Base-by-base conservation (phyloP, 1,139 yeast genomes). In the Suhomyces anneliseae region DNA sequence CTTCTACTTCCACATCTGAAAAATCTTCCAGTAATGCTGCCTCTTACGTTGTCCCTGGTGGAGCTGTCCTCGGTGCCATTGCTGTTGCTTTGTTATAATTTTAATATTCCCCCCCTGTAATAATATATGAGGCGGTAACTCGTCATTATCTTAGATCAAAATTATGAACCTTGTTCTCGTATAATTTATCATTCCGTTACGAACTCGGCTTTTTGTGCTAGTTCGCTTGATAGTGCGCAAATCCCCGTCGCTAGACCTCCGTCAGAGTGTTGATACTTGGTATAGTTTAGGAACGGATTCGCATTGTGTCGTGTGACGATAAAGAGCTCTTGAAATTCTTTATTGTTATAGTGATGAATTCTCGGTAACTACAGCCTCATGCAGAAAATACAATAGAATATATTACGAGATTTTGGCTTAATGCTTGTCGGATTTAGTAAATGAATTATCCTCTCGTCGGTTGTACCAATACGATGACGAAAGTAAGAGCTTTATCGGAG, bases 71-170 rank as follows among this genome's bases (percentile, higher is more conserved):
- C 27, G 76, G 74, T 26, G 72, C 70, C 11, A 54, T 62, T 48
- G 76, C 70, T 35, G 55, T 72, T 44, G 71, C 71, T 27, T 62
- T 73, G 50, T 57, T 72, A 53, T 72, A 61, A 50, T 57, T 72
- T 53, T 72, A 61, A 58, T 32, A 14, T 8, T 12, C 10, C 12
- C 3, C 15, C 32, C 9, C n/a, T 14, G 32, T 29, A 29, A 9
- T 29, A 29, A 29, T 29, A 29, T 3, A 29, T 29, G 32, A 29
- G 4, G 11, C 32, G 32, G 32, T 29, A 11, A 6, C 32, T 11
- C 4, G 32, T 29, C 3, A 4, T 19, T 19, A 19, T 19, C 24
- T 19, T 19, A 19, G 24, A 19, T 19, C 24, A 4, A 19, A 19
- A 19, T 19, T 19, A 19, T 19, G 24, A 19, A 19, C 24, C 4